Percentiles rank a stretch among this genome's conserved stretches.
Evolutionary conservation across 768 basidiomycete genomes (phyloP).

Genomic region (Floccularia luteovirens): DNA sequence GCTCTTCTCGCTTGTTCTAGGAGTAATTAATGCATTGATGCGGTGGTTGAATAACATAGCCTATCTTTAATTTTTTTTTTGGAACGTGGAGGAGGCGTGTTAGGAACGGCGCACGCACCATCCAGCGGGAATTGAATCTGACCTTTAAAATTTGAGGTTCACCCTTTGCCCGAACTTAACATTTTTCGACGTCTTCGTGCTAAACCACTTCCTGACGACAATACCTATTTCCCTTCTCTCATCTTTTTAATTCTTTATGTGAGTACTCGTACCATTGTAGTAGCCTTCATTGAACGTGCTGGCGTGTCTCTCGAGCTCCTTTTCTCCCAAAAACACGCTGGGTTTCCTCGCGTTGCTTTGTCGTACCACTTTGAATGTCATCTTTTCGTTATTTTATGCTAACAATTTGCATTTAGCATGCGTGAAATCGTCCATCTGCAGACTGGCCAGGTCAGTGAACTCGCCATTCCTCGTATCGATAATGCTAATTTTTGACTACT

Average conservation of each 20-base stretch:
- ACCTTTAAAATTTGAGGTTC: conserved; percentile 33
- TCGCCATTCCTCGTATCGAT: conserved; percentile 1
- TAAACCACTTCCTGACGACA: conserved; percentile 35
- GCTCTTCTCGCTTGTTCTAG: not conserved
- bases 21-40: not conserved
- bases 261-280: conserved; percentile 18
- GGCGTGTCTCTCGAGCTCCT: conserved; percentile 11
- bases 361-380: conserved; percentile 36
- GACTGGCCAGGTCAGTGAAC: conserved; percentile 83
- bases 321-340: conserved; percentile 14
- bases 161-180: conserved; percentile 30
- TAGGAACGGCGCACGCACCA: conserved; percentile 20
- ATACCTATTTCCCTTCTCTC: conserved; percentile 22
- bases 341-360: conserved; percentile 29
- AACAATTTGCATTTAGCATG: conserved; percentile 55
- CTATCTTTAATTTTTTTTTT: not conserved
- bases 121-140: conserved; percentile 36
- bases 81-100: not conserved
- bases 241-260: conserved; percentile 31
- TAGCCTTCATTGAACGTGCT: conserved; percentile 9
- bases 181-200: conserved; percentile 41
- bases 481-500: conserved; percentile 15
- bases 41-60: not conserved
- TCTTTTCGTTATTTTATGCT: conserved; percentile 17
- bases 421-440: conserved; percentile 99